Evolutionary conservation across 2,329 filamentous ascomycete genomes (phyloP).

Genomic region (Venturia asperata): DNA sequence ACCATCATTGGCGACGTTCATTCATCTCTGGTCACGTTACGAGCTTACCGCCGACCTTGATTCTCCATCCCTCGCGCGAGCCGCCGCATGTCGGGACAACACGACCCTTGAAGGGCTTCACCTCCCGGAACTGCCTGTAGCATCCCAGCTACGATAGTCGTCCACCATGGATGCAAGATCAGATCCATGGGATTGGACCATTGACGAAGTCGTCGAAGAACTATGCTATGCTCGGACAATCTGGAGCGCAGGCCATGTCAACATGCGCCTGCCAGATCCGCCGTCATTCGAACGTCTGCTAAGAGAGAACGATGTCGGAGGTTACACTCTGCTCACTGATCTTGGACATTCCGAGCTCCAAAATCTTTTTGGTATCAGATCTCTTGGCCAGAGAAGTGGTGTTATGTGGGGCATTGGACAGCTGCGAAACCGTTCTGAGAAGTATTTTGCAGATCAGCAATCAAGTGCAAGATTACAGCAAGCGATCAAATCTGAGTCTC

Average conservation of each 20-base stretch:
- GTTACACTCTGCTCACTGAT: conserved; percentile 54
- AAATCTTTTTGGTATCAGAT: conserved; percentile 52
- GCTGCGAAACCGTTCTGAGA: conserved; percentile 46
- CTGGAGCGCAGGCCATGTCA: conserved; percentile 37
- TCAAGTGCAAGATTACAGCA: conserved; percentile 10
- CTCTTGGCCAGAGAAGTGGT: conserved; percentile 51
- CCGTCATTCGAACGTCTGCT: conserved; percentile 48
- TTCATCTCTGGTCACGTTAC: background rate
- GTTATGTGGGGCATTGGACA: conserved; percentile 52
- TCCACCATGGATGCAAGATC: conserved; percentile 26
- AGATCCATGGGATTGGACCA: conserved; percentile 71
- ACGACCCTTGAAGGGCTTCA: background rate
- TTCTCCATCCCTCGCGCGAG: background rate
- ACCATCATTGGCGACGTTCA: background rate
- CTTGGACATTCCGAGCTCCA: conserved; percentile 44
- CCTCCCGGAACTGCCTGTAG: background rate
- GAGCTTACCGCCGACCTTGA: background rate
- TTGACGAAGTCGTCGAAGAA: conserved; percentile 58
- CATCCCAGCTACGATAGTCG: conserved; percentile 1
- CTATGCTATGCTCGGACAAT: conserved; percentile 52
- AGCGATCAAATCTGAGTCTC: background rate
- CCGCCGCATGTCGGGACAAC: background rate
- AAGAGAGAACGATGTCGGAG: conserved; percentile 57
- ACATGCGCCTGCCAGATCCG: conserved; percentile 45
- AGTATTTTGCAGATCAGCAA: conserved; percentile 6